Evolutionary conservation across 306 rosid genomes (phyloP), one percentile per base, ranked within the genome.

Genomic region (Pyrus bretschneideri): DNA sequence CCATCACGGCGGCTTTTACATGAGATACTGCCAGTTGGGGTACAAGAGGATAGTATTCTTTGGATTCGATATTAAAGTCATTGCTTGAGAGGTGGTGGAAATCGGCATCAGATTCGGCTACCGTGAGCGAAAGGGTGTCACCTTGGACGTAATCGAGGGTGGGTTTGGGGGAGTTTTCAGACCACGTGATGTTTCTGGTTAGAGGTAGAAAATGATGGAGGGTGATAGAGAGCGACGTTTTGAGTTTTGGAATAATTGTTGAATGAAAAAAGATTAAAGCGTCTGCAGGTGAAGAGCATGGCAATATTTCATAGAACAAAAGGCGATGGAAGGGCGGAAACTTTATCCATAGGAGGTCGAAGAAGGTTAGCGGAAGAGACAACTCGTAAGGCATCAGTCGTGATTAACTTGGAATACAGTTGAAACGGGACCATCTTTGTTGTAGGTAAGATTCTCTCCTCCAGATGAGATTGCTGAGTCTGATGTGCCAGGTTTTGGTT

Each of bases 21-120:
- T 40, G 44, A 40, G 44, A 40, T 4, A 68, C 54, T 15, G 60
- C 70, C 71, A 91, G 70, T 3, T 72, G 57, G 21, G 93, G 93
- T 11, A 88, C 52, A 1, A 91, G 77, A 27, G 79, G 40, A 30
- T 79, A 85, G 27, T 79, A 74, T 4, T 70, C 62, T 8, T 57
- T n/a, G 38, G 66, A 77, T 21, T 73, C 72, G 2, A 66, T 27
- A 19, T 74, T 63, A 35, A 31, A 10, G 21, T 68, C 52, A 9
- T 13, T 55, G 27, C 69, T 40, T 8, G 72, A 51, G 74, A 82
- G 81, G 33, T 52, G 49, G 30, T 52, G 1, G 23, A 78, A 82
- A 31, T 70, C 23, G 27, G 25, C 68, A 30, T 30, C 38, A 52
- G 80, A 74, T 52, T 78, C 70, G 5, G 80, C 83, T 15, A 82